phyloP scores from a whole-genome alignment of 139 green algal genomes.

The Chlorella sp. region DNA sequence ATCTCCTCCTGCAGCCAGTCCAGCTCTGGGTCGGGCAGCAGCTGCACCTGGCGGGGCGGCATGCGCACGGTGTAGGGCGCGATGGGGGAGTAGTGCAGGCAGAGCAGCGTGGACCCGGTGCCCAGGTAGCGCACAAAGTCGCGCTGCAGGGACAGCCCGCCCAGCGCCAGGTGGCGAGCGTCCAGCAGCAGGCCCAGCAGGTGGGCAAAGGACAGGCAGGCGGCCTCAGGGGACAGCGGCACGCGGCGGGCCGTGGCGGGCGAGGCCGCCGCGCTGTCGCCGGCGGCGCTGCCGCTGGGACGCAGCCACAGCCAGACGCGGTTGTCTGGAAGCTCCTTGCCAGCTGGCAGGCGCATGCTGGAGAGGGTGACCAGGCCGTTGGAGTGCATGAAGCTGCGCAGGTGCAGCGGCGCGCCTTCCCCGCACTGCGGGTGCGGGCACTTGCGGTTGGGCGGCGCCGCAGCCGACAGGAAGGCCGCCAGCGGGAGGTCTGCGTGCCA shows the following conservation, averaged over 20 bases:
- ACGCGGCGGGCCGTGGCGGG: constrained; percentile 52
- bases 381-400: constrained; percentile 77
- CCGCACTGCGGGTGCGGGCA: constrained; percentile 60
- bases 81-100: constrained; percentile 76
- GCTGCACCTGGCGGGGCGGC: constrained; percentile 54
- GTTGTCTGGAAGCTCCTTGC: constrained; percentile 63
- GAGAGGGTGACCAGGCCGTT: constrained; percentile 69
- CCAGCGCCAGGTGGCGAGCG: constrained; percentile 58
- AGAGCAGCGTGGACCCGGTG: constrained; percentile 72
- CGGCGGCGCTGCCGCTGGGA: constrained; percentile 41
- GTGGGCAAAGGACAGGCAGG: constrained; percentile 77
- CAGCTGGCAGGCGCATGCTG: constrained; percentile 43
- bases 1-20: constrained; percentile 70
- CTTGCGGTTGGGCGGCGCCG: constrained; percentile 52
- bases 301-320: constrained; percentile 85
- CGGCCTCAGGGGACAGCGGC: constrained; percentile 67
- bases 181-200: constrained; percentile 69
- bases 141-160: constrained; percentile 61
- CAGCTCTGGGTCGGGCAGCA: constrained; percentile 58
- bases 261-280: background rate
- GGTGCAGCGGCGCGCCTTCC: constrained; percentile 70
- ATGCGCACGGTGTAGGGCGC: constrained; percentile 59
- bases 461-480: constrained; percentile 67
- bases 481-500: constrained; percentile 65
- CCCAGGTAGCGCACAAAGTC: constrained; percentile 88